phyloP scores from a whole-genome alignment of 2,329 filamentous ascomycete species.

The Neonectria punicea region DNA sequence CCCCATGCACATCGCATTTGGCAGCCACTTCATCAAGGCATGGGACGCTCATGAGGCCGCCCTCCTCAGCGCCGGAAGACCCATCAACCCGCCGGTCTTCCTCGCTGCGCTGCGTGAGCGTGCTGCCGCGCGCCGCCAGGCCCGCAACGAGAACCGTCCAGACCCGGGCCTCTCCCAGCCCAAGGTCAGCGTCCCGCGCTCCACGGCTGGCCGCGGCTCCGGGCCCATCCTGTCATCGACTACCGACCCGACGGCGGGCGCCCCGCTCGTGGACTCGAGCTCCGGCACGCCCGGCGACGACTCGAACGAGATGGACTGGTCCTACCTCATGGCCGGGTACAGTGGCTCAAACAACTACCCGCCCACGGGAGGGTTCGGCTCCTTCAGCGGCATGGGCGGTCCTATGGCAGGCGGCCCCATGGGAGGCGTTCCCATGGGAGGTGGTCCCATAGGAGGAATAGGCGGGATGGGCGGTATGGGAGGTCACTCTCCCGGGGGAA shows the following conservation, averaged over 20 bases:
- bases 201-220: conserved; percentile 38
- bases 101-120: conserved; percentile 60
- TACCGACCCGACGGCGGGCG: conserved; percentile 33
- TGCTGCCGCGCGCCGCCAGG: conserved; percentile 49
- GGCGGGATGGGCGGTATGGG: conserved; percentile 35
- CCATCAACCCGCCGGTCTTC: conserved; percentile 56
- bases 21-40: conserved; percentile 68
- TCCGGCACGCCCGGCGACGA: conserved; percentile 43
- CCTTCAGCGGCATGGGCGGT: conserved; percentile 41
- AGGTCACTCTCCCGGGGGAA: conserved; percentile 35
- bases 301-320: conserved; percentile 59
- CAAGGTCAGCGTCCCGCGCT: conserved; percentile 41
- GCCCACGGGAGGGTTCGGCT: conserved; percentile 43
- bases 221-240: conserved; percentile 48
- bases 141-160: conserved; percentile 43
- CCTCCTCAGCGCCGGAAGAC: conserved; percentile 56
- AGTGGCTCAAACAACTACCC: conserved; percentile 47
- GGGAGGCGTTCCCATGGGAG: conserved; percentile 13
- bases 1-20: conserved; percentile 68
- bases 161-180: conserved; percentile 37
- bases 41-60: conserved; percentile 68
- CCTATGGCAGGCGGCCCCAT: background rate
- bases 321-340: conserved; percentile 57
- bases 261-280: conserved; percentile 27
- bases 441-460: conserved; percentile 37